These are phyloP conservation scores for Lanmaoa pseudosensibilis DNA, from an alignment of 768 basidiomycete species.

Conservation along the genomic window DNA sequence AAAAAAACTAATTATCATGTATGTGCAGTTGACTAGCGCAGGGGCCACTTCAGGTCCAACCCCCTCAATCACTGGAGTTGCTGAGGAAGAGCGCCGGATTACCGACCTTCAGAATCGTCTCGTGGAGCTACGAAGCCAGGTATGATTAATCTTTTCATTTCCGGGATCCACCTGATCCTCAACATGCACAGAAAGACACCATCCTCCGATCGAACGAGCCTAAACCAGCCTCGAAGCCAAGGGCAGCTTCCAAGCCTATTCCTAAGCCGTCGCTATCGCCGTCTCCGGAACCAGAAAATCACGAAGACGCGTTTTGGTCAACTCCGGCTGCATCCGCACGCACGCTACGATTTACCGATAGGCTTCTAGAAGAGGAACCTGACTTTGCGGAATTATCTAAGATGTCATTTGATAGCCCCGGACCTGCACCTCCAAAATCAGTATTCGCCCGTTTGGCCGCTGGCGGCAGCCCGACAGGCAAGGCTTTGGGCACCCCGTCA, in stretches of 20 bases:
- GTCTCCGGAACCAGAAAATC: constrained; percentile 32
- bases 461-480: constrained; percentile 8
- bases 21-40: constrained; percentile 17
- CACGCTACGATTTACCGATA: constrained; percentile 62
- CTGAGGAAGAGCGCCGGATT: constrained; percentile 44
- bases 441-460: constrained; percentile 28
- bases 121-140: constrained; percentile 41
- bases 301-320: constrained; percentile 64
- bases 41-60: constrained; percentile 17
- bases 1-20: background rate
- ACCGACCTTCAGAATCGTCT: constrained; percentile 44
- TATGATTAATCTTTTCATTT: constrained; percentile 19
- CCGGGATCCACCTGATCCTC: background rate
- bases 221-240: constrained; percentile 10
- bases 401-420: constrained; percentile 48
- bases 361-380: constrained; percentile 61
- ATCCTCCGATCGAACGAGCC: constrained; percentile 26
- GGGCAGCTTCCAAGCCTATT: constrained; percentile 5
- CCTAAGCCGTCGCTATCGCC: constrained; percentile 18
- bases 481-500: background rate
- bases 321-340: constrained; percentile 55
- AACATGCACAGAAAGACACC: constrained; percentile 27
- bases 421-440: constrained; percentile 34
- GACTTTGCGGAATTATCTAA: constrained; percentile 52
- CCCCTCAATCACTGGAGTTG: constrained; percentile 31